Conservation (phyloP, 371 early-diverging fungal genomes). For the Umbelopsis sp. region DNA sequence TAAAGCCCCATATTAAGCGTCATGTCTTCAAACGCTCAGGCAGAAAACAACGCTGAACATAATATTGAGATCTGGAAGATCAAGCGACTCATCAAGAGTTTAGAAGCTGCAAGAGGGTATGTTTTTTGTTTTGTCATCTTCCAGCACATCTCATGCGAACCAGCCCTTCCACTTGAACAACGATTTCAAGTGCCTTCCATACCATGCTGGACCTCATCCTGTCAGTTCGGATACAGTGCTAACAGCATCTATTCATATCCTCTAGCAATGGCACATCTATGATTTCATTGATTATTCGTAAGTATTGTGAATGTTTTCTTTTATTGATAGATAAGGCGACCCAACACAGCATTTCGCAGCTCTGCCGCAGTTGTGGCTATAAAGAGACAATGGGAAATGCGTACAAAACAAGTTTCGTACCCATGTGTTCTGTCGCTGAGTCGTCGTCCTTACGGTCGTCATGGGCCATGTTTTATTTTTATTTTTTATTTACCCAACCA, state of each 20-base stretch:
- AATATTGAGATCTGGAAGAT: slow-evolving; percentile 97
- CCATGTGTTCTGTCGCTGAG: neutral
- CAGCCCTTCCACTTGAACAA: neutral
- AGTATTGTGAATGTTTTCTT: slow-evolving; percentile 25
- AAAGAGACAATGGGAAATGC: no score
- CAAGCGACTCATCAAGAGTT: slow-evolving; percentile 96
- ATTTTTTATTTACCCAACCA: neutral
- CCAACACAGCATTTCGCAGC: neutral
- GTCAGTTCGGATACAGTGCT: neutral
- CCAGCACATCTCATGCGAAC: neutral
- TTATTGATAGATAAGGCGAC: neutral
- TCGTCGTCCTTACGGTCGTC: no score
- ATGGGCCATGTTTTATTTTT: no score
- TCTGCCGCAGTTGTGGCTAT: neutral
- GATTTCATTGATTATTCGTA: slow-evolving; percentile 98
- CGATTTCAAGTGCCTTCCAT: no score
- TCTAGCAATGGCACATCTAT: slow-evolving; percentile 98
- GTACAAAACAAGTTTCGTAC: no score
- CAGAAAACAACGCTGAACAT: slow-evolving; percentile 53
- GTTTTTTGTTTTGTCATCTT: neutral
- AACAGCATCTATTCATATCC: neutral
- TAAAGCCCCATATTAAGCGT: slow-evolving; percentile 5
- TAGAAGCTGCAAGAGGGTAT: slow-evolving; percentile 95
- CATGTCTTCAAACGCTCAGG: neutral
- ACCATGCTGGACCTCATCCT: no score